Conservation (phyloP, 371 early-diverging fungal genomes). For the Batrachochytrium dendrobatidis region DNA sequence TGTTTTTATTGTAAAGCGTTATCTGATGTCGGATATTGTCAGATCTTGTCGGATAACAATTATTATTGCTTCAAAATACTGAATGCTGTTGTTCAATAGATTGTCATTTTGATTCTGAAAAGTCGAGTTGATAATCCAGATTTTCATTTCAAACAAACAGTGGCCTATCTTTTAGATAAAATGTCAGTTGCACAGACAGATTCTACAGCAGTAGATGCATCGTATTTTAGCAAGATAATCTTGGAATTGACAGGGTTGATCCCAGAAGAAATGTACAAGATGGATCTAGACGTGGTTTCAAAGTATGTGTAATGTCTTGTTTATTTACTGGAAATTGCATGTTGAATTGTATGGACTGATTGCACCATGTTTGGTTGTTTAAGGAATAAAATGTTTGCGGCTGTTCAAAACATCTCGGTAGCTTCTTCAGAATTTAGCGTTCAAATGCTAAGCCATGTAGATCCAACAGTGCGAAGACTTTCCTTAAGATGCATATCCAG, state of each 20-base stretch:
- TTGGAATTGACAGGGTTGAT: neutral
- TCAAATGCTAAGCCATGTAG: neutral
- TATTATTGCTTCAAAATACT: neutral
- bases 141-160: neutral
- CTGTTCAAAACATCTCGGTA: neutral
- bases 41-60: neutral
- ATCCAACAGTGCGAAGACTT: neutral
- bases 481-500: neutral
- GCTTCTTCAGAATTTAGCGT: neutral
- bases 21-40: neutral
- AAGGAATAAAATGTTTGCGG: neutral
- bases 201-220: neutral
- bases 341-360: neutral
- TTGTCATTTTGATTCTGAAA: neutral
- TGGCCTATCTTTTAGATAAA: neutral
- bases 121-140: neutral
- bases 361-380: neutral
- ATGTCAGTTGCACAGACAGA: neutral
- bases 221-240: neutral
- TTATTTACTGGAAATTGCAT: neutral
- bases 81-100: neutral
- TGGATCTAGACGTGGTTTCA: neutral
- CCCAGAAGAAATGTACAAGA: neutral
- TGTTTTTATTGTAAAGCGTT: neutral
- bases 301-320: neutral